A percentile compares a stretch with the other conserved stretches of the same genome.
Evolutionary conservation across 2,329 filamentous ascomycete genomes (phyloP).

Genomic region (Incumbomyces delicatus): DNA sequence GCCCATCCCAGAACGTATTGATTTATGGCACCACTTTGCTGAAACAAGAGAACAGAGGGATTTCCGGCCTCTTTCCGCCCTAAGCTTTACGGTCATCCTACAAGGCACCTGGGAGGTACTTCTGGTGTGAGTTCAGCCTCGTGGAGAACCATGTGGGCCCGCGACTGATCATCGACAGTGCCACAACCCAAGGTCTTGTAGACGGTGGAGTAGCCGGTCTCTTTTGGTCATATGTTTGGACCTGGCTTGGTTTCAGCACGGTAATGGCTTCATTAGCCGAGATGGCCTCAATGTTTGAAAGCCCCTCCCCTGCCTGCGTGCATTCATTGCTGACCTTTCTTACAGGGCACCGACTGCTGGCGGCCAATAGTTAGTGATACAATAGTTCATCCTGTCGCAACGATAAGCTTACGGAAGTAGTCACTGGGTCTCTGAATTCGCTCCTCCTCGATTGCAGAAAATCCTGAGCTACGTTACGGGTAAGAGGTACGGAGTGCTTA

Average conservation of each 20-base stretch:
- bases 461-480: conserved; percentile 47
- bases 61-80: conserved; percentile 7
- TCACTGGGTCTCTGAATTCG: conserved; percentile 49
- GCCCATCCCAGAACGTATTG: neutral
- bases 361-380: conserved; percentile 34
- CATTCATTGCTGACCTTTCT: conserved; percentile 3
- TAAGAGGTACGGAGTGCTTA: no score
- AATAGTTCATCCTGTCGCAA: no score
- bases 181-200: no score
- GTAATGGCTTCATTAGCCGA: neutral
- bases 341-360: conserved; percentile 20
- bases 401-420: no score
- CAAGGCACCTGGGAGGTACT: conserved; percentile 9
- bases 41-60: neutral
- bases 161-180: no score
- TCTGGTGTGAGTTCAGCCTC: neutral
- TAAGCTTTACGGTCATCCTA: conserved; percentile 8
- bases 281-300: neutral
- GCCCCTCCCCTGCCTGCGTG: neutral
- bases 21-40: neutral
- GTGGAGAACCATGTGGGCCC: no score
- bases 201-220: conserved; percentile 2
- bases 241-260: conserved; percentile 1
- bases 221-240: conserved; percentile 6
- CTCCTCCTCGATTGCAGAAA: conserved; percentile 40